A percentile compares a stretch with the other conserved stretches of the same genome.
phyloP scores from a whole-genome alignment of 768 basidiomycete species.

The Infundibulicybe gibba region DNA sequence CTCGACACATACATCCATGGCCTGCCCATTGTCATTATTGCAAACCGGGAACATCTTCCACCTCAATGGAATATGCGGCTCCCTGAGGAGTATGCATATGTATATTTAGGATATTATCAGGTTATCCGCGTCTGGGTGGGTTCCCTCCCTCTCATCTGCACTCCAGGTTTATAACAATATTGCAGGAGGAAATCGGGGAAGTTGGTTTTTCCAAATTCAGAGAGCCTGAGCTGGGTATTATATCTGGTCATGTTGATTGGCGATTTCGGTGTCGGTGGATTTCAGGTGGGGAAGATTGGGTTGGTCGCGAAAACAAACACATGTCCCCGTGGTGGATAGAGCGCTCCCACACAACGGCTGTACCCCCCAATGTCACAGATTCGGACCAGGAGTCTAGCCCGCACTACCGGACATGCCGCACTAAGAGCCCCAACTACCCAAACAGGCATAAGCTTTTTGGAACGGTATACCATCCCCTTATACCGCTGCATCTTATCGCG shows the following conservation, averaged over 20 bases:
- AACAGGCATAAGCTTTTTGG: slow-evolving; percentile 16
- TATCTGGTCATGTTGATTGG: slow-evolving; percentile 39
- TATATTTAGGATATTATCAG: slow-evolving; percentile 44
- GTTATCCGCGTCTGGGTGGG: slow-evolving; percentile 36
- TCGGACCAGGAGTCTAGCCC: slow-evolving; percentile 13
- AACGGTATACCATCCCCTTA: slow-evolving; percentile 15
- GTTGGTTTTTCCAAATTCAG: too few relatives aligned
- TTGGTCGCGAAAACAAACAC: slow-evolving; percentile 6
- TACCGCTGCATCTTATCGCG: slow-evolving; percentile 26
- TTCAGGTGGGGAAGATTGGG: slow-evolving; percentile 43
- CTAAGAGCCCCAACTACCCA: slow-evolving; percentile 20
- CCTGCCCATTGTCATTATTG: slow-evolving; percentile 38
- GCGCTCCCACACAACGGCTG: not conserved
- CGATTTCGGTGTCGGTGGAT: slow-evolving; percentile 43
- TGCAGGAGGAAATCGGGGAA: too few relatives aligned
- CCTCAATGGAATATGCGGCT: slow-evolving; percentile 26
- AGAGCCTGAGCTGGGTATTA: not conserved
- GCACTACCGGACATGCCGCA: slow-evolving; percentile 15
- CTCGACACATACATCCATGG: slow-evolving; percentile 32
- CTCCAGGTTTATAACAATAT: too few relatives aligned
- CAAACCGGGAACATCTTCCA: slow-evolving; percentile 23
- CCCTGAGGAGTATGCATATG: slow-evolving; percentile 33
- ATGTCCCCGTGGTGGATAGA: slow-evolving; percentile 22
- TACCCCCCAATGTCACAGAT: not conserved
- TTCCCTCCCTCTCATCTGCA: not conserved